Evolutionary conservation across 768 basidiomycete genomes (phyloP).

Genomic region (Kwoniella dejecticola): DNA sequence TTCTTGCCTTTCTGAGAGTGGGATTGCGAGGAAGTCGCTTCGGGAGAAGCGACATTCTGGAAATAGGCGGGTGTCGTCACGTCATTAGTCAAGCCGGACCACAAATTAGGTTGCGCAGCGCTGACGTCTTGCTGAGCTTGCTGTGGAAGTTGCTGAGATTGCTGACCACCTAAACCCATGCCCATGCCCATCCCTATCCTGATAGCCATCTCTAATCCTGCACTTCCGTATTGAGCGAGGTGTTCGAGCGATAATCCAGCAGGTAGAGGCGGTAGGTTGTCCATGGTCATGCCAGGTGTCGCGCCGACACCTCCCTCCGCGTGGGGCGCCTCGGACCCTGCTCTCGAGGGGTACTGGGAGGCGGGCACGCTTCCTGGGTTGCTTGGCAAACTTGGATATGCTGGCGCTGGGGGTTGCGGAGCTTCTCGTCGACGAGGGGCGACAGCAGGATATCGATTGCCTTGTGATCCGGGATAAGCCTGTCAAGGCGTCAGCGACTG

Average conservation of each 20-base stretch:
- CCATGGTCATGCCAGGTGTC: constrained; percentile 23
- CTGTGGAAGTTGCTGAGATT: constrained; percentile 9
- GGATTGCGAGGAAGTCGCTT: constrained; percentile 4
- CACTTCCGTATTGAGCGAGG: constrained; percentile 49
- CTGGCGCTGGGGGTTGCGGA: constrained; percentile 36
- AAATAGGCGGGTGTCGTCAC: constrained; percentile 3
- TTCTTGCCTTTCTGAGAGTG: constrained; percentile 8
- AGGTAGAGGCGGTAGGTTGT: constrained; percentile 48
- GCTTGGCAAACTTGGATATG: constrained; percentile 10
- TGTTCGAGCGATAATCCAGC: constrained; percentile 49
- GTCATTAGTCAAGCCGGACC: not conserved
- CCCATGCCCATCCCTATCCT: constrained; percentile 54
- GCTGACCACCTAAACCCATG: constrained; percentile 45
- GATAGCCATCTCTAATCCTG: constrained; percentile 54
- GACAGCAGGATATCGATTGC: constrained; percentile 26
- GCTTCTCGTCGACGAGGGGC: constrained; percentile 34
- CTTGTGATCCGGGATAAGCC: constrained; percentile 8
- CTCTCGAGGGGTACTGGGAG: constrained; percentile 22
- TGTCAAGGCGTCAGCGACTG: not conserved
- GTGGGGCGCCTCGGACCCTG: constrained; percentile 16
- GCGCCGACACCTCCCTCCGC: constrained; percentile 2
- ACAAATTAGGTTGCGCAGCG: not conserved
- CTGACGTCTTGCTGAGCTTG: no score
- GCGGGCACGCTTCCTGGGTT: constrained; percentile 13
- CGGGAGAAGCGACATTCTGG: constrained; percentile 18